Evolutionary conservation across 2,329 filamentous ascomycete species (phyloP).

Genomic region (Botryosphaeria agaves): DNA sequence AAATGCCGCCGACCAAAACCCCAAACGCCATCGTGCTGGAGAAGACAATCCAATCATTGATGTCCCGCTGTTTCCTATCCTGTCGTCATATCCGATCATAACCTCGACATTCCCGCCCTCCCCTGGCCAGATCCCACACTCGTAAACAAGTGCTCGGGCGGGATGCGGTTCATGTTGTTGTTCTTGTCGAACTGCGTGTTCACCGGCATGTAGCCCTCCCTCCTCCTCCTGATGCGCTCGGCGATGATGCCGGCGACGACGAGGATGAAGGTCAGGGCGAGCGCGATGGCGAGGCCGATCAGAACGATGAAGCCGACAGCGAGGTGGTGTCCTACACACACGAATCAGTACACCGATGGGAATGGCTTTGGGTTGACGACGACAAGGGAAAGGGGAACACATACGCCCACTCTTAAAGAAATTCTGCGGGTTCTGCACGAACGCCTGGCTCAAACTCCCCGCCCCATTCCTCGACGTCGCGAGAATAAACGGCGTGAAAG

Average conservation of each 20-base stretch:
- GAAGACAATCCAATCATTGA: too few species aligned
- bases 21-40: too few species aligned
- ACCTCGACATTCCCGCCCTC: not conserved
- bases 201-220: conserved; percentile 65
- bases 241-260: conserved; percentile 58
- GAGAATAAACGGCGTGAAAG: conserved; percentile 62
- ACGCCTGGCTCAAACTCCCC: conserved; percentile 65
- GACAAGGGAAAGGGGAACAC: conserved; percentile 13
- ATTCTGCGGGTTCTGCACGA: conserved; percentile 59
- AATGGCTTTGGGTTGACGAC: not conserved
- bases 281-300: conserved; percentile 61
- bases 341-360: not conserved
- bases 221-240: conserved; percentile 58
- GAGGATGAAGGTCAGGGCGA: conserved; percentile 60
- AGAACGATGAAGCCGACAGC: conserved; percentile 64
- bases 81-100: too few species aligned
- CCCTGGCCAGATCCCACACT: conserved; percentile 4
- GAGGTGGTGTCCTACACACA: conserved; percentile 35
- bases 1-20: too few species aligned
- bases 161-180: conserved; percentile 31
- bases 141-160: conserved; percentile 25
- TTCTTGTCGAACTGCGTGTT: conserved; percentile 25
- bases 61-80: too few species aligned
- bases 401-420: conserved; percentile 52
- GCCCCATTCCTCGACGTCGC: conserved; percentile 48